These are phyloP conservation scores for Chionographis japonica DNA, from an alignment of 106 monocot genomes.

Conservation along the genomic window DNA sequence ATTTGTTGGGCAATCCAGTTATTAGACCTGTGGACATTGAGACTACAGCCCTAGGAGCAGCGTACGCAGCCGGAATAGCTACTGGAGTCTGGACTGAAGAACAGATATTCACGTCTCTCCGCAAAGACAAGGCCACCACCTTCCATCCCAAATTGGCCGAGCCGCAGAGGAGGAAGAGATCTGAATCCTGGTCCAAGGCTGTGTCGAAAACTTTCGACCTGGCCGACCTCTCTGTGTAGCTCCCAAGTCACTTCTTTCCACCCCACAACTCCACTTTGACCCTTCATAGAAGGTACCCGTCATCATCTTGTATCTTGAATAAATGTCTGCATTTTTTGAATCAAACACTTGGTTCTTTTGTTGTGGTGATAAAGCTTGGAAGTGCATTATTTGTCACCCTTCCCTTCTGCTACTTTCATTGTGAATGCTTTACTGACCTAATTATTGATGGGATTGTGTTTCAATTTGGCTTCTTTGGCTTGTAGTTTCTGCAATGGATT, in stretches of 20 bases:
- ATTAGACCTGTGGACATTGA: slow-evolving; percentile 74
- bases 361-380: too few relatives aligned
- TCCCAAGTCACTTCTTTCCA: neutral
- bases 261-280: too few relatives aligned
- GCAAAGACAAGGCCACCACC: slow-evolving; percentile 32
- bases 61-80: slow-evolving; percentile 80
- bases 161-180: slow-evolving; percentile 49
- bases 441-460: too few relatives aligned
- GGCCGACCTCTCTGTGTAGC: slow-evolving; percentile 55
- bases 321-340: neutral
- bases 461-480: too few relatives aligned
- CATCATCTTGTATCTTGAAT: neutral
- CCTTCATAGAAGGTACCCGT: neutral
- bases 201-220: slow-evolving; percentile 76
- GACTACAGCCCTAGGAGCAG: slow-evolving; percentile 85
- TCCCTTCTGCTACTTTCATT: too few relatives aligned
- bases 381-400: too few relatives aligned
- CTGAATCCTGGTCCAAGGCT: slow-evolving; percentile 78
- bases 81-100: slow-evolving; percentile 66
- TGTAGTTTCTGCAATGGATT: too few relatives aligned
- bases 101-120: slow-evolving; percentile 42
- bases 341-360: too few relatives aligned
- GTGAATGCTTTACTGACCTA: too few relatives aligned
- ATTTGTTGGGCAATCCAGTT: slow-evolving; percentile 71
- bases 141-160: slow-evolving; percentile 63